Evolutionary conservation across 2,329 filamentous ascomycete genomes (phyloP), one percentile per base, ranked within the genome.

Genomic region (Dactylellina haptotyla): DNA sequence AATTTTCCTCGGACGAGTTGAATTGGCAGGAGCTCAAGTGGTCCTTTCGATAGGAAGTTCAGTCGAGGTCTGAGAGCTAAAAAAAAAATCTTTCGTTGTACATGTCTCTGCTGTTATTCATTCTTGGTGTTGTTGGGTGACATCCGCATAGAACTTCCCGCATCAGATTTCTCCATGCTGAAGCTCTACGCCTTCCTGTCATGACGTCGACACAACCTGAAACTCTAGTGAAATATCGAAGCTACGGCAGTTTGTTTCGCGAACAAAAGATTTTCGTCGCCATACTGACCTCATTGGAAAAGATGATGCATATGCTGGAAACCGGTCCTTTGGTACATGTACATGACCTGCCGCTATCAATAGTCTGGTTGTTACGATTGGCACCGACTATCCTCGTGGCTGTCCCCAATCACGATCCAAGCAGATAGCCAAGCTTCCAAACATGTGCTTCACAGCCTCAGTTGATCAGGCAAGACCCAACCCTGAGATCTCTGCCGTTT

Each of bases 11-110:
- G 12, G 30, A 20, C 39, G 53, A 18, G 34, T 58, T 23, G 56
- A 65, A 65, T 32, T 48, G 67, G 67, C 59, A 72, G 67, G 67
- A 72, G 67, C 59, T 63, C 50, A 18, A 62, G 66, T 48, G 41
- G 41, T 56, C 45, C 8, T 8, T 20, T 39, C 41, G 23, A 51
- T 34, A 48, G 43, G 54, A 61, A 69, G 64, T 43, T 71, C 50
- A 12, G 43, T 34, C 25, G 32, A 43, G 23, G 51, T 39, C 28
- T 63, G 58, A 57, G 18, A 51, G 9, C 16, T n/a, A 50, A 25
- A 56, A 61, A 69, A 54, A 41, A 41, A 28, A 51, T 12, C 18
- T 50, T 57, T 37, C 8, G 39, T n/a, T 41, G 37, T 69, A n/a
- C n/a, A n/a, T n/a, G n/a, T n/a, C n/a, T n/a, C n/a, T n/a, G n/a